A percentile compares a stretch with the other conserved stretches of the same genome.
Conservation (phyloP, 495 filamentous ascomycete genomes). For the Hypoxylon crocopeplum region DNA sequence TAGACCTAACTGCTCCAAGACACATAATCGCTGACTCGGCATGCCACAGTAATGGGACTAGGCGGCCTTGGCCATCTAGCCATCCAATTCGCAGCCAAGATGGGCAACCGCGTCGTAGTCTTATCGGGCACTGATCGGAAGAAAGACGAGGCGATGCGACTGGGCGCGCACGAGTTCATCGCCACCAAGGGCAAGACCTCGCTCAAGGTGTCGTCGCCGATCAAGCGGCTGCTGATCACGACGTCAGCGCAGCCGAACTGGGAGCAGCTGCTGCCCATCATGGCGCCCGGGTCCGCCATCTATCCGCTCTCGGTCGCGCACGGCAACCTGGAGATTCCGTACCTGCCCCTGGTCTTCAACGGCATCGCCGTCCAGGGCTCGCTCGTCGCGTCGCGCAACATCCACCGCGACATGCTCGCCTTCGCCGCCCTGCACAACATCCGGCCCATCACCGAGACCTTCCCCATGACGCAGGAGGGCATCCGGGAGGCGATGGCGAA, state of each 20-base stretch:
- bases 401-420: slow-evolving; percentile 52
- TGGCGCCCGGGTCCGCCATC: slow-evolving; percentile 39
- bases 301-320: slow-evolving; percentile 37
- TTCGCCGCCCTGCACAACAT: slow-evolving; percentile 50
- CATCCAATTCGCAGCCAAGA: slow-evolving; percentile 64
- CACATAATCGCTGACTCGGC: slow-evolving; percentile 29
- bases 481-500: slow-evolving; percentile 61
- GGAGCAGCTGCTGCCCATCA: slow-evolving; percentile 35
- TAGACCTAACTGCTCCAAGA: no score
- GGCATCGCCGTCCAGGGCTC: slow-evolving; percentile 43
- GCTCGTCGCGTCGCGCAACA: slow-evolving; percentile 44
- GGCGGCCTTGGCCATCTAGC: slow-evolving; percentile 68
- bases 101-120: slow-evolving; percentile 65
- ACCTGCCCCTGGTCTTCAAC: slow-evolving; percentile 42
- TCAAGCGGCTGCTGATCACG: slow-evolving; percentile 46
- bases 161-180: slow-evolving; percentile 65
- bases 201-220: slow-evolving; percentile 34
- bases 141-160: slow-evolving; percentile 57
- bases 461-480: slow-evolving; percentile 61
- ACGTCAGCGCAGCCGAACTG: slow-evolving; percentile 47
- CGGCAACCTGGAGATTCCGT: slow-evolving; percentile 40
- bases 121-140: slow-evolving; percentile 60
- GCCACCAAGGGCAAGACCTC: slow-evolving; percentile 47
- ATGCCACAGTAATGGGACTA: slow-evolving; percentile 61
- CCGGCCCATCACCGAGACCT: slow-evolving; percentile 44